phyloP scores from a whole-genome alignment of 768 basidiomycete species.

The Filobasidium wieringae region DNA sequence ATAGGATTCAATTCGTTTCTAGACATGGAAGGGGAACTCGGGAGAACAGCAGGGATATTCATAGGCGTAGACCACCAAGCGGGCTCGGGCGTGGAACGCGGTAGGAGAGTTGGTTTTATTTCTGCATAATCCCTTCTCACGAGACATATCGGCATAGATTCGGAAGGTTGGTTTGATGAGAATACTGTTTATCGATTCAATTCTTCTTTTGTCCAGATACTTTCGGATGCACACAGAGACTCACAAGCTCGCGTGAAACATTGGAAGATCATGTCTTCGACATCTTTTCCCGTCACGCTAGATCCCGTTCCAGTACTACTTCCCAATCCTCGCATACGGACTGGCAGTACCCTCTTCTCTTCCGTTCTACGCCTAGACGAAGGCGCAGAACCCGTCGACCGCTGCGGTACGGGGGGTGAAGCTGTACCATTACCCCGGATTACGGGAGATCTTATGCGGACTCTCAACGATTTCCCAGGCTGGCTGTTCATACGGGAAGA shows the following conservation, averaged over 20 bases:
- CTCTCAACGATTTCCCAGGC: too few relatives aligned
- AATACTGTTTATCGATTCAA: too few relatives aligned
- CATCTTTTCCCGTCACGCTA: background rate
- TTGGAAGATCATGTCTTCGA: conserved; percentile 13
- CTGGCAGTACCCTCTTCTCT: conserved; percentile 7
- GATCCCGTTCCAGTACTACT: background rate
- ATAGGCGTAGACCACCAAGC: background rate
- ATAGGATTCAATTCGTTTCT: background rate
- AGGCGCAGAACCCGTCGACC: too few relatives aligned
- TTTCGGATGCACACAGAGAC: too few relatives aligned
- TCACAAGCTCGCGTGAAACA: conserved; percentile 8
- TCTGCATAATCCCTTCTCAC: background rate
- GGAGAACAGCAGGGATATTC: background rate
- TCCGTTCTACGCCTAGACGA: background rate
- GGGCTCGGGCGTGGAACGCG: background rate
- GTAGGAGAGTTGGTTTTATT: background rate
- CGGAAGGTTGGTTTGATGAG: conserved; percentile 1
- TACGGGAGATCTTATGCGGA: too few relatives aligned
- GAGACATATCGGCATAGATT: background rate
- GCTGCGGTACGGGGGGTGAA: too few relatives aligned
- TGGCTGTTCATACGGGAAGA: too few relatives aligned
- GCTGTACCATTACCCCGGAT: too few relatives aligned
- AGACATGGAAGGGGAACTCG: background rate
- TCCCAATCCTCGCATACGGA: background rate
- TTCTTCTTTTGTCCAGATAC: too few relatives aligned